Conservation (phyloP, 148 eudicot genomes). For the Cornus controversa region DNA sequence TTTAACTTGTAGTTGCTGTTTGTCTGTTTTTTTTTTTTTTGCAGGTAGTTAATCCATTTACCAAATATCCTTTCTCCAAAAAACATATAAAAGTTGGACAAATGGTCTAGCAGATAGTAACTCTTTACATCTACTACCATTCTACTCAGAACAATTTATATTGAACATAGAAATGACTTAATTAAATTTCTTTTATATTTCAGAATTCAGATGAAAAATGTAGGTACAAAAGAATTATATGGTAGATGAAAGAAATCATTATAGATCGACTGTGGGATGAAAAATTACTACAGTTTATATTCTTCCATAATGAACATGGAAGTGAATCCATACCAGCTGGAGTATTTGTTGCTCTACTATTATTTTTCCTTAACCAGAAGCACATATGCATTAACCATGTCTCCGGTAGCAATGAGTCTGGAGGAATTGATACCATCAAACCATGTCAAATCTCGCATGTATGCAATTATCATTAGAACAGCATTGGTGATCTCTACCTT, state of each 20-base stretch:
- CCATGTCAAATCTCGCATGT: slow-evolving; percentile 43
- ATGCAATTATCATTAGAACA: slow-evolving; percentile 77
- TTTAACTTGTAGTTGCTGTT: neutral
- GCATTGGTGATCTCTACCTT: slow-evolving; percentile 73
- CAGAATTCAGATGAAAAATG: neutral
- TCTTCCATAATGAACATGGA: neutral
- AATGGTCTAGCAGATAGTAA: neutral
- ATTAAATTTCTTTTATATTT: neutral
- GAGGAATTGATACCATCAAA: slow-evolving; percentile 86
- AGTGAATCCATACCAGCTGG: neutral
- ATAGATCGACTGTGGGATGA: too few relatives aligned
- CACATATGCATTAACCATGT: slow-evolving; percentile 51
- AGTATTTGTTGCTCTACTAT: neutral
- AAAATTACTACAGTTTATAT: neutral
- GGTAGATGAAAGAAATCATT: neutral
- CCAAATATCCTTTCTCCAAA: slow-evolving; percentile 16
- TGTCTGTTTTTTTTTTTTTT: neutral
- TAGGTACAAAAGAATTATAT: neutral
- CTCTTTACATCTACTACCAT: neutral
- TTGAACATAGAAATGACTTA: neutral
- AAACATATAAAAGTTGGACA: neutral
- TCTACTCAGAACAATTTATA: neutral
- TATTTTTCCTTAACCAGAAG: slow-evolving; percentile 22
- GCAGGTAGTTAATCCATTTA: slow-evolving; percentile 19
- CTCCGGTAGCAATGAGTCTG: slow-evolving; percentile 87